Percentiles rank a stretch among this genome's conserved stretches.
phyloP scores from a whole-genome alignment of 2,329 filamentous ascomycete genomes.

The Talaromyces amestolkiae region DNA sequence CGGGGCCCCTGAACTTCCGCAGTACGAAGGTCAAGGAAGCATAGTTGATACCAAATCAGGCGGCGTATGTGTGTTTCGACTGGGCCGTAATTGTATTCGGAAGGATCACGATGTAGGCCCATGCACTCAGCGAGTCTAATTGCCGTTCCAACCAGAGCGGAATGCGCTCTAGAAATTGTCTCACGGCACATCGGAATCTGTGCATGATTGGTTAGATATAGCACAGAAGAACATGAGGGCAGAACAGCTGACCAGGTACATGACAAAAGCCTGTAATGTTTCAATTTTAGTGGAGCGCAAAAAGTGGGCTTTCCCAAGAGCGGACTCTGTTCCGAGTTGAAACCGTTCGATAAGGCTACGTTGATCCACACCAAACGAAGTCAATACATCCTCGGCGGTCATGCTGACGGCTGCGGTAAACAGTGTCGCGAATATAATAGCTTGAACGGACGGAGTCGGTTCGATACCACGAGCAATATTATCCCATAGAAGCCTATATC shows the following conservation, averaged over 20 bases:
- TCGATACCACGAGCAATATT: conserved; percentile 59
- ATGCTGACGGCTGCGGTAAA: conserved; percentile 69
- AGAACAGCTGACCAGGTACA: conserved; percentile 61
- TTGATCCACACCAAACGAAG: conserved; percentile 58
- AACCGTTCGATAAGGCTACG: conserved; percentile 60
- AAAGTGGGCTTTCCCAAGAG: conserved; percentile 67
- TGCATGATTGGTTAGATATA: not conserved
- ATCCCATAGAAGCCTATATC: conserved; percentile 66
- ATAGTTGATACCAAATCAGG: conserved; percentile 74
- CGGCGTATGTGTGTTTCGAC: conserved; percentile 70
- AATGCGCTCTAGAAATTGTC: conserved; percentile 71
- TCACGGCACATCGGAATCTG: conserved; percentile 69
- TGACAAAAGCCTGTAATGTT: conserved; percentile 72
- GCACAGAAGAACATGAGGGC: not conserved
- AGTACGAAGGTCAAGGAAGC: conserved; percentile 71
- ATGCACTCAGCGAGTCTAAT: conserved; percentile 75
- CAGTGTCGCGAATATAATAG: conserved; percentile 66
- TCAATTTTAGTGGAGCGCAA: conserved; percentile 69
- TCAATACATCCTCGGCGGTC: conserved; percentile 52
- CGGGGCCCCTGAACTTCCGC: conserved; percentile 72
- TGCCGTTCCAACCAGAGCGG: conserved; percentile 67
- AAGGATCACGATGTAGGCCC: conserved; percentile 70
- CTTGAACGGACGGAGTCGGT: conserved; percentile 63
- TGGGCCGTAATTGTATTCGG: conserved; percentile 62
- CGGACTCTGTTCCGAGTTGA: conserved; percentile 64